phyloP scores from a whole-genome alignment of 2,329 filamentous ascomycete genomes.

The Sporothrix globosa region DNA sequence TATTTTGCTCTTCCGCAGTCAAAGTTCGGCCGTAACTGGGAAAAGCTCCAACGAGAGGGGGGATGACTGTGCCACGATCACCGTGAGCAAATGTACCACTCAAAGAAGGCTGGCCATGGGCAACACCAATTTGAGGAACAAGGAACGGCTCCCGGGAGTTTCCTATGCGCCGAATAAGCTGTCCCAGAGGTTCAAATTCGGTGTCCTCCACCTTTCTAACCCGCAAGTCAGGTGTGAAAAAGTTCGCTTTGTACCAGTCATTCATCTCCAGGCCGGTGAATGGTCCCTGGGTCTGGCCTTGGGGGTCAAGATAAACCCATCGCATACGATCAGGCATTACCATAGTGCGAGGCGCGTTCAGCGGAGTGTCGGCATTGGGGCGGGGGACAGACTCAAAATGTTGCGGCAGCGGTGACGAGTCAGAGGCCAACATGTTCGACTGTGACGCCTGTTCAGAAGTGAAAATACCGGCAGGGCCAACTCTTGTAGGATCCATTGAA shows the following conservation, averaged over 20 bases:
- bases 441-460: conserved; percentile 39
- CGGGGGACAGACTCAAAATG: conserved; percentile 48
- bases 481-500: conserved; percentile 29
- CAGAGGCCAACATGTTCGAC: conserved; percentile 36
- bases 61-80: conserved; percentile 67
- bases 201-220: conserved; percentile 93
- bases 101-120: conserved; percentile 74
- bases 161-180: conserved; percentile 91
- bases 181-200: conserved; percentile 92
- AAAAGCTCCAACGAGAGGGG: conserved; percentile 90
- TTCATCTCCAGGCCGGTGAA: conserved; percentile 99
- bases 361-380: conserved; percentile 51
- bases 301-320: conserved; percentile 97
- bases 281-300: conserved; percentile 87
- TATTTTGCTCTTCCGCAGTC: conserved; percentile 97
- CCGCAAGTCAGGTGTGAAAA: conserved; percentile 91
- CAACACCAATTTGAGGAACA: conserved; percentile 93
- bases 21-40: conserved; percentile 95
- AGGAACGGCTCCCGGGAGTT: conserved; percentile 97
- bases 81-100: conserved; percentile 54
- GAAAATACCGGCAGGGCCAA: conserved; percentile 25
- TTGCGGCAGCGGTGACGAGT: conserved; percentile 30
- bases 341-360: conserved; percentile 76
- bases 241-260: conserved; percentile 98
- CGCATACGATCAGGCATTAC: conserved; percentile 99